Evolutionary conservation across 2,329 filamentous ascomycete species (phyloP).

Genomic region (Monosporascus sp.): DNA sequence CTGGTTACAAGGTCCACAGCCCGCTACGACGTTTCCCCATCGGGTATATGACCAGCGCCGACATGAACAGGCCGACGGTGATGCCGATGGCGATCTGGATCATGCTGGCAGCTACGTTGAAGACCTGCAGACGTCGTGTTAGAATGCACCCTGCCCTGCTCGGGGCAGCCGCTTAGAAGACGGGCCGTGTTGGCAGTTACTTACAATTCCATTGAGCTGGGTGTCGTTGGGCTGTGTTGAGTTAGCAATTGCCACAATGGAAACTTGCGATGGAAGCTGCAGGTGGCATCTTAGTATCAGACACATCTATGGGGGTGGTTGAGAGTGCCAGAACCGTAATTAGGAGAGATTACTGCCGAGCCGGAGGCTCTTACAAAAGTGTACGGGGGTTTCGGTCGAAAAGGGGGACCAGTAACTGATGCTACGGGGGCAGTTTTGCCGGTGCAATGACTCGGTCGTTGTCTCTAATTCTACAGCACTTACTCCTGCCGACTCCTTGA

Average conservation of each 20-base stretch:
- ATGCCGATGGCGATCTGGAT: slow-evolving; percentile 58
- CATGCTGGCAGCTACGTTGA: slow-evolving; percentile 51
- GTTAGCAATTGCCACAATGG: slow-evolving; percentile 1
- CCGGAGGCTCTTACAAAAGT: neutral
- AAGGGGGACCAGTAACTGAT: neutral
- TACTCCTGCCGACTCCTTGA: slow-evolving; percentile 30
- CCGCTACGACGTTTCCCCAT: slow-evolving; percentile 54
- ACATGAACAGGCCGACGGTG: slow-evolving; percentile 54
- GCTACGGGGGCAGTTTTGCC: neutral
- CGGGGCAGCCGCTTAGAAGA: no score
- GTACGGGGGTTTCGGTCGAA: neutral
- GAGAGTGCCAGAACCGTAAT: neutral
- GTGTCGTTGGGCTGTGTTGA: slow-evolving; percentile 2
- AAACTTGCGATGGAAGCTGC: neutral
- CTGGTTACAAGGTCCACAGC: slow-evolving; percentile 29
- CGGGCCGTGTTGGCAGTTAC: neutral
- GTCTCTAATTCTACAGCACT: neutral
- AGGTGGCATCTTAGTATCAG: neutral
- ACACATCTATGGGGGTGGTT: neutral
- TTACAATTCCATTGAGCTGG: slow-evolving; percentile 4
- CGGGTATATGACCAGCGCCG: slow-evolving; percentile 49
- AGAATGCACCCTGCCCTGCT: neutral
- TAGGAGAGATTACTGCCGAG: neutral
- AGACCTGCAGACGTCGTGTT: slow-evolving; percentile 19
- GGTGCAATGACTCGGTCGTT: neutral